Percentiles rank a stretch among this genome's conserved stretches.
phyloP scores from a whole-genome alignment of 192 early-diverging fungal genomes.

The Umbelopsis ramanniana region DNA sequence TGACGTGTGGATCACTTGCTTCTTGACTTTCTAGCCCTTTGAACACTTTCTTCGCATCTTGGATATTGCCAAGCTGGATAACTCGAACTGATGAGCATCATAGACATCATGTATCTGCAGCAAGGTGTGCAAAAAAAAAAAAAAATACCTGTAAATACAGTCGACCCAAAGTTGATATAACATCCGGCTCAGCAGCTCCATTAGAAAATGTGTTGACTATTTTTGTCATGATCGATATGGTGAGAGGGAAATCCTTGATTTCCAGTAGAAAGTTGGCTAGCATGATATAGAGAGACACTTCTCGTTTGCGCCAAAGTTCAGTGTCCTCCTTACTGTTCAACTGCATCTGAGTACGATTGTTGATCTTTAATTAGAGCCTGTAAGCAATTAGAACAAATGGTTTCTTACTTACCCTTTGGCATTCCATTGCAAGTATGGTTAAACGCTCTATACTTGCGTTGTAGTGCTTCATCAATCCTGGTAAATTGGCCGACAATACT shows the following conservation, averaged over 20 bases:
- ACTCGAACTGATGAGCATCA: background rate
- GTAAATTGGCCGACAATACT: constrained; percentile 49
- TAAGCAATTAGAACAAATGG: background rate
- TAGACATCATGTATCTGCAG: background rate
- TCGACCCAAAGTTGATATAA: constrained; percentile 49
- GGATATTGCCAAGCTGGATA: constrained; percentile 42
- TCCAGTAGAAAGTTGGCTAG: constrained; percentile 48
- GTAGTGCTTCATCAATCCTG: constrained; percentile 42
- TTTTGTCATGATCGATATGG: constrained; percentile 41
- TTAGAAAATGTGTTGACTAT: constrained; percentile 33
- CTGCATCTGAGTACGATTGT: background rate
- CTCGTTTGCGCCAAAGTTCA: constrained; percentile 38
- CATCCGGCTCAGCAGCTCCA: constrained; percentile 33
- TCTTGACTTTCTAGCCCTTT: constrained; percentile 26
- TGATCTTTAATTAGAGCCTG: background rate
- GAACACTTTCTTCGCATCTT: constrained; percentile 39
- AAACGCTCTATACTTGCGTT: constrained; percentile 49
- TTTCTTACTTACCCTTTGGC: constrained; percentile 41
- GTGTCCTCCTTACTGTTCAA: background rate
- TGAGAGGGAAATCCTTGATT: constrained; percentile 46
- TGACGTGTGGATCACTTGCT: constrained; percentile 21
- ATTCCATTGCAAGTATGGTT: constrained; percentile 45
- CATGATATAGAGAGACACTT: constrained; percentile 49
- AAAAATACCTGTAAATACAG: constrained; percentile 50
- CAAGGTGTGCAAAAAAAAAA: background rate